Conservation (phyloP, 2,329 filamentous ascomycete genomes). For the Leptodontidium sp. region DNA sequence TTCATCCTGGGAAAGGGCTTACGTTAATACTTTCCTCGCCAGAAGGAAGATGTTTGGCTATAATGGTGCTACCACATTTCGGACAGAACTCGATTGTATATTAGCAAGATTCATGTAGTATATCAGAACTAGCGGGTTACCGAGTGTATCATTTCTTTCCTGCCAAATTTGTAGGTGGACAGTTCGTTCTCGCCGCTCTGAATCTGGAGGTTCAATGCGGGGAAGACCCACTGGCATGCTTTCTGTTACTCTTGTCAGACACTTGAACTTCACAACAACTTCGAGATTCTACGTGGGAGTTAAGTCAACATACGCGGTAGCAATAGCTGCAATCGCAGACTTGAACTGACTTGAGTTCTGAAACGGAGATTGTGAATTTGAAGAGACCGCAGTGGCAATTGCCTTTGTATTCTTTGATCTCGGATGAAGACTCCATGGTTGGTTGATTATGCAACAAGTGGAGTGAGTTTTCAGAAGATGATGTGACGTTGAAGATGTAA, state of each 20-base stretch:
- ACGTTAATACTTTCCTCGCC: slow-evolving; percentile 52
- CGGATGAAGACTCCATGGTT: neutral
- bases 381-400: slow-evolving; percentile 65
- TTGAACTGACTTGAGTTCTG: slow-evolving; percentile 62
- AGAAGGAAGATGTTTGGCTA: slow-evolving; percentile 39
- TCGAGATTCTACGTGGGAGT: neutral
- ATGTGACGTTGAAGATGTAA: neutral
- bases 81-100: slow-evolving; percentile 57
- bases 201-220: slow-evolving; percentile 49
- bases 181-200: slow-evolving; percentile 56
- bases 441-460: neutral
- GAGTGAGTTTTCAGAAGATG: neutral
- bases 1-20: neutral
- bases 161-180: slow-evolving; percentile 53
- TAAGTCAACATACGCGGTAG: slow-evolving; percentile 28
- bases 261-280: neutral
- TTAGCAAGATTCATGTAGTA: neutral
- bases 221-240: slow-evolving; percentile 49
- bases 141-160: slow-evolving; percentile 52
- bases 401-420: slow-evolving; percentile 45
- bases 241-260: slow-evolving; percentile 22
- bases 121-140: slow-evolving; percentile 32
- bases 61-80: slow-evolving; percentile 55
- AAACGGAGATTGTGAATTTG: slow-evolving; percentile 58
- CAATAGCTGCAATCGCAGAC: slow-evolving; percentile 75